Conservation (phyloP, 2,329 filamentous ascomycete species). For the Ophiocordyceps polyrhachis-furcata region DNA sequence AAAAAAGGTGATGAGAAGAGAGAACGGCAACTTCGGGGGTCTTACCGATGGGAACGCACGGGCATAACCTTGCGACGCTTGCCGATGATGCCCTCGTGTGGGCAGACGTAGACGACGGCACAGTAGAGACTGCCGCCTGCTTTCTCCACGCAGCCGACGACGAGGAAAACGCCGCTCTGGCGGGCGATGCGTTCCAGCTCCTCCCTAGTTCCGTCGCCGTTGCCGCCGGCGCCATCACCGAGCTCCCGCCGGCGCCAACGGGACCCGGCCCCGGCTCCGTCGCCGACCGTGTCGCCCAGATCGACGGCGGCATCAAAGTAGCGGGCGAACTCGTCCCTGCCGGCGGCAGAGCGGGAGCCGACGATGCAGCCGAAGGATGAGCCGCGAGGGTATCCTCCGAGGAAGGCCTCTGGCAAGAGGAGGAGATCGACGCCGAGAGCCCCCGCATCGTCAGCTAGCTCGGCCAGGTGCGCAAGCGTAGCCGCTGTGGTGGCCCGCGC, state of each 20-base stretch:
- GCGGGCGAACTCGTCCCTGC: conserved; percentile 62
- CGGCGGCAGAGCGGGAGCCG: conserved; percentile 46
- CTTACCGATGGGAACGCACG: conserved; percentile 21
- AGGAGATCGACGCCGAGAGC: conserved; percentile 48
- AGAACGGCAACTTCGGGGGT: too few relatives aligned
- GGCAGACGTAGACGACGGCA: conserved; percentile 64
- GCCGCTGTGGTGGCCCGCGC: conserved; percentile 29
- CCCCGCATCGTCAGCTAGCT: conserved; percentile 31
- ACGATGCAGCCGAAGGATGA: conserved; percentile 58
- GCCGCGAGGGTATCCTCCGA: conserved; percentile 80
- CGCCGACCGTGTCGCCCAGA: conserved; percentile 55
- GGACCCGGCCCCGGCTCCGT: conserved; percentile 46
- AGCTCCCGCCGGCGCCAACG: conserved; percentile 51
- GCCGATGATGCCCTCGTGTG: conserved; percentile 50
- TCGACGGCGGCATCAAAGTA: conserved; percentile 72
- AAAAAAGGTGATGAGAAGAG: background rate
- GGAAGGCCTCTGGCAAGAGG: conserved; percentile 79
- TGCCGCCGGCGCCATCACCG: conserved; percentile 17
- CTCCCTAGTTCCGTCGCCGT: conserved; percentile 53
- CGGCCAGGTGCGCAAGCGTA: conserved; percentile 49
- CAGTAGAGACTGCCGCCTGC: conserved; percentile 75
- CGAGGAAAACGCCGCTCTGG: conserved; percentile 65
- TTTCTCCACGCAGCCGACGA: conserved; percentile 63
- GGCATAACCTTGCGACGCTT: conserved; percentile 91
- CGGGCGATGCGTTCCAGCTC: conserved; percentile 56